A percentile compares a stretch with the other conserved stretches of the same genome.
These are phyloP conservation scores for Fusarium lateritium DNA, from an alignment of 2,329 filamentous ascomycete genomes.

Conservation along the genomic window DNA sequence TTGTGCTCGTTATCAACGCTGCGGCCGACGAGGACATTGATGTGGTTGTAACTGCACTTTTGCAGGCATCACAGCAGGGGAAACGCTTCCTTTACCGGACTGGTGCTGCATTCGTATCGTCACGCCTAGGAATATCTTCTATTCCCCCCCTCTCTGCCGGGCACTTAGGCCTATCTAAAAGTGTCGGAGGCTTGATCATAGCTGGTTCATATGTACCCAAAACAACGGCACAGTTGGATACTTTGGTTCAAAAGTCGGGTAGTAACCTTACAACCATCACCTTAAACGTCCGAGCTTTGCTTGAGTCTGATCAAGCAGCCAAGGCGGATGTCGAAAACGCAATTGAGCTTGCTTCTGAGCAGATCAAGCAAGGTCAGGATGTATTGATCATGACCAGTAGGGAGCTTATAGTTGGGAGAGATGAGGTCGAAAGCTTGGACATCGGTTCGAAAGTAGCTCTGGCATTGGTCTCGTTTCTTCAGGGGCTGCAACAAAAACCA, in stretches of 20 bases:
- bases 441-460: slow-evolving; percentile 68
- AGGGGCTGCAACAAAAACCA: slow-evolving; percentile 62
- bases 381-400: slow-evolving; percentile 73
- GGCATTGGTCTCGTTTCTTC: slow-evolving; percentile 65
- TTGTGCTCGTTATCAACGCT: slow-evolving; percentile 64
- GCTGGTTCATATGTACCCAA: slow-evolving; percentile 73
- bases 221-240: slow-evolving; percentile 68
- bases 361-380: slow-evolving; percentile 63
- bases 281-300: slow-evolving; percentile 64
- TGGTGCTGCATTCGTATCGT: slow-evolving; percentile 61
- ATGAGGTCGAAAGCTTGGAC: slow-evolving; percentile 66
- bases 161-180: slow-evolving; percentile 57
- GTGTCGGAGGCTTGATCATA: slow-evolving; percentile 66
- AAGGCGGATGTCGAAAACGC: slow-evolving; percentile 52
- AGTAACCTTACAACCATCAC: slow-evolving; percentile 61
- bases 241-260: slow-evolving; percentile 57
- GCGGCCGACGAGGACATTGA: slow-evolving; percentile 69
- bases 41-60: slow-evolving; percentile 65
- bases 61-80: slow-evolving; percentile 53
- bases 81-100: slow-evolving; percentile 58
- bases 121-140: slow-evolving; percentile 65
- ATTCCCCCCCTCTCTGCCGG: slow-evolving; percentile 65
- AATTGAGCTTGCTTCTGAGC: slow-evolving; percentile 54
- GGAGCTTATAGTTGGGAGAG: slow-evolving; percentile 61
- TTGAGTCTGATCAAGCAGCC: slow-evolving; percentile 55